Conservation (phyloP, 192 early-diverging fungal species). For the Dispira parvispora region DNA sequence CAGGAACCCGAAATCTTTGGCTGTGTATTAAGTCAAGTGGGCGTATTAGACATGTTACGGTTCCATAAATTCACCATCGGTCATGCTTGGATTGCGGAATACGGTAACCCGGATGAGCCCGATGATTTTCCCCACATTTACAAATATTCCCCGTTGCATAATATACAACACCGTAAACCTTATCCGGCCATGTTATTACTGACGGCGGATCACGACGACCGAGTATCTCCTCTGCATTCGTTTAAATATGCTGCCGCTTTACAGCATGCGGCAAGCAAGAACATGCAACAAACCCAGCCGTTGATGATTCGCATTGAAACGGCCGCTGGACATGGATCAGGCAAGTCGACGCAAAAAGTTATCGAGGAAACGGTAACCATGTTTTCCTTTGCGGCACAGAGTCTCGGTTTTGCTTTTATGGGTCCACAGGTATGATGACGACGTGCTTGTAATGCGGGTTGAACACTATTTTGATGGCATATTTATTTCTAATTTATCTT, state of each 20-base stretch:
- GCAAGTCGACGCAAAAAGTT: conserved; percentile 1
- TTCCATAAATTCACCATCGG: conserved; percentile 74
- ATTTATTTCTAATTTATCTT: too few species aligned
- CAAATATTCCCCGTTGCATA: conserved; percentile 54
- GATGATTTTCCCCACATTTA: conserved; percentile 44
- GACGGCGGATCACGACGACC: conserved; percentile 54
- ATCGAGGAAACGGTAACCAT: not conserved
- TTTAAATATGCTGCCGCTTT: conserved; percentile 43
- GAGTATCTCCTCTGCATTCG: conserved; percentile 50
- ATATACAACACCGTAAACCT: conserved; percentile 25
- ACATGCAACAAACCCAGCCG: not conserved
- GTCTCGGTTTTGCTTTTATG: not conserved
- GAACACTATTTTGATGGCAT: too few species aligned
- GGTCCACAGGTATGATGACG: too few species aligned
- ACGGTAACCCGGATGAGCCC: conserved; percentile 42
- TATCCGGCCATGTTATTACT: conserved; percentile 44
- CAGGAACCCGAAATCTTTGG: conserved; percentile 62
- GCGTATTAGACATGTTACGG: conserved; percentile 51
- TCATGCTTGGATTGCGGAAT: conserved; percentile 47
- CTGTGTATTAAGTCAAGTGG: conserved; percentile 41
- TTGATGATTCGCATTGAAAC: not conserved
- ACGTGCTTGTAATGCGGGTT: too few species aligned
- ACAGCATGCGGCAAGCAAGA: conserved; percentile 27
- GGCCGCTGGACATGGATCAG: not conserved
- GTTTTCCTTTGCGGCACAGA: not conserved